Evolutionary conservation across 352 stramenopile genomes (phyloP).

Genomic region (Globisporangium radiosum): DNA sequence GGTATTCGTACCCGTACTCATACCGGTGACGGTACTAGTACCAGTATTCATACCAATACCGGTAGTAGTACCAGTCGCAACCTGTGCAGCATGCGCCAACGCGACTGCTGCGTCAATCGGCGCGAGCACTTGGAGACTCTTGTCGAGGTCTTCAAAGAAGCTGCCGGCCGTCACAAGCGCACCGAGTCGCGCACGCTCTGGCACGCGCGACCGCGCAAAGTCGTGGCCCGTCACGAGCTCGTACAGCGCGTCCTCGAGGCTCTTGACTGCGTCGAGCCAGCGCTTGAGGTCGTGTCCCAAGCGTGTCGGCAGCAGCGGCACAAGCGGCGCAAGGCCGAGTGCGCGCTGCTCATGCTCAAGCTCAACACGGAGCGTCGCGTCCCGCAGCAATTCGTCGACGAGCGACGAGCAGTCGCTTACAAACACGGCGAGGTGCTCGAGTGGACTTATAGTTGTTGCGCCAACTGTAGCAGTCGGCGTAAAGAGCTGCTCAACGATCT

Average conservation of each 20-base stretch:
- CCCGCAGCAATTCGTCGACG: slow-evolving; percentile 12
- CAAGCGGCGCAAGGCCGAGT: background rate
- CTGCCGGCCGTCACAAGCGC: background rate
- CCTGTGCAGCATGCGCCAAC: background rate
- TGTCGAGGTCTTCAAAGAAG: slow-evolving; percentile 10
- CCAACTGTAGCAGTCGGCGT: background rate
- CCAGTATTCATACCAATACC: too few species aligned
- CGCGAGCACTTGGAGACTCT: slow-evolving; percentile 8
- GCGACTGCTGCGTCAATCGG: slow-evolving; percentile 4
- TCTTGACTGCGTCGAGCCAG: slow-evolving; percentile 4
- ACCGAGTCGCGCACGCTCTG: background rate
- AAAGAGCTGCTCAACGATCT: slow-evolving; percentile 18
- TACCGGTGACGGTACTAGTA: too few species aligned
- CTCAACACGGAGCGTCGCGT: slow-evolving; percentile 1
- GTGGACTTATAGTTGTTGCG: background rate
- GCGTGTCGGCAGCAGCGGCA: background rate
- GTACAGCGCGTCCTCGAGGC: slow-evolving; percentile 7
- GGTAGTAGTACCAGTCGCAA: background rate
- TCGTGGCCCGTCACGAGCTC: slow-evolving; percentile 3
- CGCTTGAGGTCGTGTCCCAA: slow-evolving; percentile 1
- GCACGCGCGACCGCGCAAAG: background rate
- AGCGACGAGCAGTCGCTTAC: slow-evolving; percentile 15
- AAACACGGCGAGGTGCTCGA: slow-evolving; percentile 11
- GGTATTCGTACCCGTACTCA: too few species aligned
- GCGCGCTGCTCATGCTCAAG: slow-evolving; percentile 2